Evolutionary conservation across 2,329 filamentous ascomycete species (phyloP).

Genomic region (Aspergillus sojae): DNA sequence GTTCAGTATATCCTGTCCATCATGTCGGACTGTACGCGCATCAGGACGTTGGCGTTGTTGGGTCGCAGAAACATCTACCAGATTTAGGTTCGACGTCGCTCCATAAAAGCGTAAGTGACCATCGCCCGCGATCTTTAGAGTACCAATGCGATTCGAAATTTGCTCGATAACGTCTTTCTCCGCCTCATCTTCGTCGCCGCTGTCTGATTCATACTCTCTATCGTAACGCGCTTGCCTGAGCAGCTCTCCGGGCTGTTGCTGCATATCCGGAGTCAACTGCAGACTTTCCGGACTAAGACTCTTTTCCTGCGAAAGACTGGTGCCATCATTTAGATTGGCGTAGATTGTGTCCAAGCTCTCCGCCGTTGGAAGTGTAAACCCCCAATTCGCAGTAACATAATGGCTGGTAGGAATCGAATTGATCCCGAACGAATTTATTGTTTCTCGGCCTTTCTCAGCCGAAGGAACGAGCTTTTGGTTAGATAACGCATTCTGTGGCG

Average conservation of each 20-base stretch:
- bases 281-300: slow-evolving; percentile 30
- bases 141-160: slow-evolving; percentile 48
- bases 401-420: slow-evolving; percentile 22
- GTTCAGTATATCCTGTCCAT: slow-evolving; percentile 45
- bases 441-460: slow-evolving; percentile 19
- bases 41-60: slow-evolving; percentile 39
- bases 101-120: slow-evolving; percentile 50
- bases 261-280: slow-evolving; percentile 30
- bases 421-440: slow-evolving; percentile 27
- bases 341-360: slow-evolving; percentile 40
- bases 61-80: slow-evolving; percentile 43
- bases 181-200: slow-evolving; percentile 42
- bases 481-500: slow-evolving; percentile 16
- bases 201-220: slow-evolving; percentile 35
- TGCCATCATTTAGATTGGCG: slow-evolving; percentile 31
- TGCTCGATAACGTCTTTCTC: slow-evolving; percentile 47
- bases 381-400: slow-evolving; percentile 33
- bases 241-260: slow-evolving; percentile 27
- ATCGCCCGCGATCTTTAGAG: slow-evolving; percentile 46
- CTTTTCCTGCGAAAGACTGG: slow-evolving; percentile 23
- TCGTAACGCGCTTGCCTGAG: slow-evolving; percentile 26
- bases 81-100: slow-evolving; percentile 48
- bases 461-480: slow-evolving; percentile 17
- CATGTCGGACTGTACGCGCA: slow-evolving; percentile 41
- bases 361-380: slow-evolving; percentile 40